These are phyloP conservation scores for Aegilops tauschii DNA, from an alignment of 176 grass and related monocot species.

Conservation along the genomic window DNA sequence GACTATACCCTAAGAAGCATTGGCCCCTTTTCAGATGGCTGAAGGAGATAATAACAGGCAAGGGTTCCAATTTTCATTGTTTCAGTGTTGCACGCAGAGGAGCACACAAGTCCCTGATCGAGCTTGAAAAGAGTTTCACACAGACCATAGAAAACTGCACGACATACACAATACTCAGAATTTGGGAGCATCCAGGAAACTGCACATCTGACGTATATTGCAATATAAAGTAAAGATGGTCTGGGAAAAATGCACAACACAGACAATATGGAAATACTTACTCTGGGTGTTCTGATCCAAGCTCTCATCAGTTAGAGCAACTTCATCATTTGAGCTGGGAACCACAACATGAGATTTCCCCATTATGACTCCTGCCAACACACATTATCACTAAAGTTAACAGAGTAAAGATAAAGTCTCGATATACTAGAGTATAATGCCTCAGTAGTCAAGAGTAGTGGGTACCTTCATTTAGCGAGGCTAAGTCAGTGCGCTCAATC, in stretches of 20 bases:
- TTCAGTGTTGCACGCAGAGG: constrained; percentile 73
- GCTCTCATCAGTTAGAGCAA: constrained; percentile 45
- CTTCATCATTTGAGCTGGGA: constrained; percentile 70
- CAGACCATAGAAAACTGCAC: constrained; percentile 85
- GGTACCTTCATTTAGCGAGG: constrained; percentile 79
- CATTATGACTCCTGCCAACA: constrained; percentile 63
- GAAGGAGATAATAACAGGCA: constrained; percentile 76
- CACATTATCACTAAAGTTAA: constrained; percentile 15
- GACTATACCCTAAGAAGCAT: constrained; percentile 88
- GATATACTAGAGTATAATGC: neutral
- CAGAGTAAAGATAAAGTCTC: neutral
- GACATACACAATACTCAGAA: constrained; percentile 14
- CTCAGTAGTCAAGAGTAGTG: neutral
- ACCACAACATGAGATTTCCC: constrained; percentile 63
- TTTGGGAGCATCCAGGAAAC: neutral
- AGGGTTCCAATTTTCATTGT: constrained; percentile 69
- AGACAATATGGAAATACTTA: constrained; percentile 33
- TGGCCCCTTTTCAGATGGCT: constrained; percentile 70
- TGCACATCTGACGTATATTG: constrained; percentile 15
- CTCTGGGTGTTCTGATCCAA: constrained; percentile 73
- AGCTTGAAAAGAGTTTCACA: constrained; percentile 72
- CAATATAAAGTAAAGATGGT: neutral
- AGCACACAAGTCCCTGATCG: constrained; percentile 86
- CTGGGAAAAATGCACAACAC: neutral
- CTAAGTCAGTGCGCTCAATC: constrained; percentile 69